These are phyloP conservation scores for Erysimum cheiranthoides DNA, from an alignment of 345 rosid genomes.

Conservation along the genomic window DNA sequence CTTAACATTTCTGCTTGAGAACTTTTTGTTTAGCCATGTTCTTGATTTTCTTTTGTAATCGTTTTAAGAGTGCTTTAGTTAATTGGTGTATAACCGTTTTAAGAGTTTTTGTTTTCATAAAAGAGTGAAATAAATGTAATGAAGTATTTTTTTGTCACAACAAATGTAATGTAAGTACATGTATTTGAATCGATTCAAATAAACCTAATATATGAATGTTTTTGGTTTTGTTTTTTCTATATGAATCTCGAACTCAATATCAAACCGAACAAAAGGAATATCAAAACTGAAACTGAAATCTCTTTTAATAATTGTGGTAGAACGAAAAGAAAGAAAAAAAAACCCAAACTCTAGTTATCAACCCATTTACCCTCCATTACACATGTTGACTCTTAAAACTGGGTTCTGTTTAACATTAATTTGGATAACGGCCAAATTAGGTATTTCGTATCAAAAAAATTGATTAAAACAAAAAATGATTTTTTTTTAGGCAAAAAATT, in stretches of 20 bases:
- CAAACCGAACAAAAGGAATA: not conserved
- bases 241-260: not conserved
- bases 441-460: too few species aligned
- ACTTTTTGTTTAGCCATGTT: slow-evolving; percentile 23
- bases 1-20: slow-evolving; percentile 26
- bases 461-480: too few species aligned
- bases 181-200: slow-evolving; percentile 11
- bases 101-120: not conserved
- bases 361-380: too few species aligned
- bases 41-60: slow-evolving; percentile 20
- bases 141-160: not conserved
- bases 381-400: too few species aligned
- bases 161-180: not conserved
- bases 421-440: too few species aligned
- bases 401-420: too few species aligned
- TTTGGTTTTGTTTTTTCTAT: not conserved
- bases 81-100: not conserved
- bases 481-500: not conserved
- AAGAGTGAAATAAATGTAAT: not conserved
- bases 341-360: too few species aligned
- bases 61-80: not conserved
- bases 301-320: not conserved
- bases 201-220: not conserved
- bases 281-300: not conserved
- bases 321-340: too few species aligned